Percentiles rank a stretch among this genome's conserved stretches.
These are phyloP conservation scores for Potentilla sterilis DNA, from an alignment of 306 rosid genomes.

Conservation along the genomic window DNA sequence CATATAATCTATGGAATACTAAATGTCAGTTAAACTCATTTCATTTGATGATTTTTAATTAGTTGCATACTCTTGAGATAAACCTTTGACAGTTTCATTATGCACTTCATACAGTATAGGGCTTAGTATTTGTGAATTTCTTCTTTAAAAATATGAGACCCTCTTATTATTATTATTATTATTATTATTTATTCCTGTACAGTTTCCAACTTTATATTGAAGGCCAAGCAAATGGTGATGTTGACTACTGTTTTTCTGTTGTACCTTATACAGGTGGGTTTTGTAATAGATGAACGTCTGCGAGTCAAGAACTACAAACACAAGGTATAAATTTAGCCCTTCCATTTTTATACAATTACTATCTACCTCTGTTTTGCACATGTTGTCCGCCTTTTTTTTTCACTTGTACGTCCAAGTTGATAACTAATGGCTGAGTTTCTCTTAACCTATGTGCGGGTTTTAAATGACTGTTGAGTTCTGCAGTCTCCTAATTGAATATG, in stretches of 20 bases:
- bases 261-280: conserved; percentile 57
- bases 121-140: neutral
- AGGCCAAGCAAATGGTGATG: neutral
- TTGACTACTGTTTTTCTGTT: conserved; percentile 19
- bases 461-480: neutral
- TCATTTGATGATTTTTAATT: neutral
- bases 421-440: neutral
- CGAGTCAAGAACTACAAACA: conserved; percentile 66
- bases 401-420: neutral
- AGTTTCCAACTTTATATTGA: neutral
- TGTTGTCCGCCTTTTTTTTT: neutral
- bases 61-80: neutral
- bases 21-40: neutral
- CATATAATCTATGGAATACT: neutral
- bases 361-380: neutral
- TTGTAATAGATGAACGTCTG: conserved; percentile 90
- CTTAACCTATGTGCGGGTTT: neutral
- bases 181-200: too few relatives aligned
- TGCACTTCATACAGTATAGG: neutral
- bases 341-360: neutral
- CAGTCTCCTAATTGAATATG: neutral
- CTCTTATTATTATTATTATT: too few relatives aligned
- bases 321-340: conserved; percentile 49
- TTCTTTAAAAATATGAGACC: neutral
- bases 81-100: neutral